phyloP scores from a whole-genome alignment of 2,329 filamentous ascomycete genomes.

The Trichoderma atroviride region DNA sequence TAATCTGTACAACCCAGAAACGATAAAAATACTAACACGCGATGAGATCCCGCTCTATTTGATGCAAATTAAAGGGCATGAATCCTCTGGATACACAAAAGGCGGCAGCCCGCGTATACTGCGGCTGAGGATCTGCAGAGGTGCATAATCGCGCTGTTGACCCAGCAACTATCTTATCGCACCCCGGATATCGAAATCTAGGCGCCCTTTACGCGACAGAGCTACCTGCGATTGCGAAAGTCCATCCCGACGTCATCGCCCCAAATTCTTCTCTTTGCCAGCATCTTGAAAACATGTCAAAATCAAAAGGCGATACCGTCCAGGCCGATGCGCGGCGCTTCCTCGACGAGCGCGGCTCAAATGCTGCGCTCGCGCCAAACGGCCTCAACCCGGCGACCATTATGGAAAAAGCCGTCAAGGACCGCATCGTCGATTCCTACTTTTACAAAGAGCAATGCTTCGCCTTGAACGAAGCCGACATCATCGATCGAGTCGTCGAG shows the following conservation, averaged over 20 bases:
- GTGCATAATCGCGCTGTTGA: constrained; percentile 35
- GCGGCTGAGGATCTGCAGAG: background rate
- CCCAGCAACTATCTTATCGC: constrained; percentile 52
- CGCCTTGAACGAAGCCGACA: constrained; percentile 79
- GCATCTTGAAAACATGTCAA: constrained; percentile 37
- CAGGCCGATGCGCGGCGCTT: constrained; percentile 80
- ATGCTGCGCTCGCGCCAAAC: constrained; percentile 73
- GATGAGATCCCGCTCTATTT: background rate
- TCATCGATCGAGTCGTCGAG: constrained; percentile 88
- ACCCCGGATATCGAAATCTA: background rate
- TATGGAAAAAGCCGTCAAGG: constrained; percentile 92
- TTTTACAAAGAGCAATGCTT: constrained; percentile 99
- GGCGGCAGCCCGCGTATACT: constrained; percentile 6
- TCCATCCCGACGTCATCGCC: constrained; percentile 21
- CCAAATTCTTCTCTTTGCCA: constrained; percentile 21
- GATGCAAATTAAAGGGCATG: background rate
- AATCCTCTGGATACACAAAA: constrained; percentile 4
- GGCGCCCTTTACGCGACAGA: constrained; percentile 26
- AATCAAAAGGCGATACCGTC: constrained; percentile 55
- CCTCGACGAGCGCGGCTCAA: constrained; percentile 88
- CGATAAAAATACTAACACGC: background rate
- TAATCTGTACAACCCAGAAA: constrained; percentile 2
- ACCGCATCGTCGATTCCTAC: constrained; percentile 92
- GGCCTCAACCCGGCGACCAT: constrained; percentile 94
- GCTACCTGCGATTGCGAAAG: constrained; percentile 27